These are phyloP conservation scores for Phaeosphaeriaceae sp. DNA, from an alignment of 2,329 filamentous ascomycete genomes.

Conservation along the genomic window DNA sequence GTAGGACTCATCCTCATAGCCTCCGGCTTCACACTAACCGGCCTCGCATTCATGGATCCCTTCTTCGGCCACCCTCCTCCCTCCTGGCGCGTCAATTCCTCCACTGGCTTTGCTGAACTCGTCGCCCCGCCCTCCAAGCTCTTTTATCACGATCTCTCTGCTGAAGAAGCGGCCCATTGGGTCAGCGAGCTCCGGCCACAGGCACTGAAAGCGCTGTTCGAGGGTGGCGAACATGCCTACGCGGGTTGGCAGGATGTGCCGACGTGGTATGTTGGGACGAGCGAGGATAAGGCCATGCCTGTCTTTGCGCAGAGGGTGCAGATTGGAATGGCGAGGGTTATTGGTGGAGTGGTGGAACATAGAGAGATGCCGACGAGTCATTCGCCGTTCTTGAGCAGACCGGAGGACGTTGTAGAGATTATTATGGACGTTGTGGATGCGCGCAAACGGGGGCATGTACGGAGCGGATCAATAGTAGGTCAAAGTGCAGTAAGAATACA, in stretches of 20 bases:
- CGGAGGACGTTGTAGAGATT: conserved; percentile 49
- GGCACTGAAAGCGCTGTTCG: conserved; percentile 53
- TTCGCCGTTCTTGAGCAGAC: conserved; percentile 59
- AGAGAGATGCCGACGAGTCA: conserved; percentile 56
- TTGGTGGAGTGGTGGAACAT: conserved; percentile 46
- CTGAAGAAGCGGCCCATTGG: conserved; percentile 54
- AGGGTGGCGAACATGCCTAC: conserved; percentile 55
- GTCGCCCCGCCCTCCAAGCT: conserved; percentile 48
- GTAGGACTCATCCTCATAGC: conserved; percentile 20
- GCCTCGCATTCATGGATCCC: conserved; percentile 21
- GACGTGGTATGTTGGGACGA: conserved; percentile 55
- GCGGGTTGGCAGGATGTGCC: conserved; percentile 55
- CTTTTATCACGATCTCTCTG: conserved; percentile 60
- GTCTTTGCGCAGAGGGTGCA: conserved; percentile 37
- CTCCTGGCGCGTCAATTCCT: conserved; percentile 15
- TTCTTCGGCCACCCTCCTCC: conserved; percentile 17
- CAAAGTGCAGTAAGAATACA: not conserved
- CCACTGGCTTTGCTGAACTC: conserved; percentile 53
- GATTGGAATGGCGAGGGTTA: conserved; percentile 50
- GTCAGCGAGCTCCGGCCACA: conserved; percentile 51
- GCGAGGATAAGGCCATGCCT: conserved; percentile 52
- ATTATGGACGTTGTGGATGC: conserved; percentile 47
- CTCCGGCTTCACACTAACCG: conserved; percentile 22
- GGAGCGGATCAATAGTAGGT: not conserved
- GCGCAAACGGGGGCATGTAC: conserved; percentile 24